A percentile compares a stretch with the other conserved stretches of the same genome.
phyloP scores from a whole-genome alignment of 108 stramenopile genomes.

The Nitzschia sp. region DNA sequence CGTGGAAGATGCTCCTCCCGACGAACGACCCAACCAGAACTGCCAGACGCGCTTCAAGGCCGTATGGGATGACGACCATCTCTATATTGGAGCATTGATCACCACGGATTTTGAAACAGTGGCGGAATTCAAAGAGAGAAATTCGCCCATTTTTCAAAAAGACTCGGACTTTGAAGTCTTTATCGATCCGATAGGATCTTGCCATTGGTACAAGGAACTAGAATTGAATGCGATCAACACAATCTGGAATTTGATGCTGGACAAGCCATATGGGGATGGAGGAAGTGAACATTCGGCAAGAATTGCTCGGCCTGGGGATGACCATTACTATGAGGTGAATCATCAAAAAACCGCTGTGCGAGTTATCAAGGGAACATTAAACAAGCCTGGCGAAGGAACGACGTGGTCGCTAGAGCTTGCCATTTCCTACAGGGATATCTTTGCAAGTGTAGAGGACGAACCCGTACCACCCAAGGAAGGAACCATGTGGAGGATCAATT shows the following conservation, averaged over 20 bases:
- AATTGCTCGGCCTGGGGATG: slow-evolving; percentile 64
- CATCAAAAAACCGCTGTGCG: slow-evolving; percentile 47
- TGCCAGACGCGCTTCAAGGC: slow-evolving; percentile 76
- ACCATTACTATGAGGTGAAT: slow-evolving; percentile 54
- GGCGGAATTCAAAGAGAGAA: slow-evolving; percentile 64
- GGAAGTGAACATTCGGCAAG: slow-evolving; percentile 77
- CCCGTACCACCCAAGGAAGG: slow-evolving; percentile 24
- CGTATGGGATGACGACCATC: slow-evolving; percentile 77
- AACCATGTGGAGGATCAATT: slow-evolving; percentile 62
- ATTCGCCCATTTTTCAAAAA: slow-evolving; percentile 82
- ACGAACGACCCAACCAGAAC: slow-evolving; percentile 38
- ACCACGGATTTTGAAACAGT: slow-evolving; percentile 43
- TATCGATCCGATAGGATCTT: slow-evolving; percentile 68
- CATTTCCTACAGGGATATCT: slow-evolving; percentile 58
- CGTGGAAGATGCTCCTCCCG: slow-evolving; percentile 29
- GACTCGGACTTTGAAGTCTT: slow-evolving; percentile 90
- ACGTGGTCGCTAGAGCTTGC: slow-evolving; percentile 66
- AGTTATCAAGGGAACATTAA: slow-evolving; percentile 47
- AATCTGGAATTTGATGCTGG: slow-evolving; percentile 83
- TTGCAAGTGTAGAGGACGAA: slow-evolving; percentile 8
- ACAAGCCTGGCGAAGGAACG: slow-evolving; percentile 33
- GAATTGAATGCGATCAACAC: slow-evolving; percentile 88
- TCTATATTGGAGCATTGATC: slow-evolving; percentile 71
- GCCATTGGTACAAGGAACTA: slow-evolving; percentile 87
- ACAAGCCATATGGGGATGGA: slow-evolving; percentile 84